Evolutionary conservation across 345 rosid species (phyloP).

Genomic region (Ceriops decandra): DNA sequence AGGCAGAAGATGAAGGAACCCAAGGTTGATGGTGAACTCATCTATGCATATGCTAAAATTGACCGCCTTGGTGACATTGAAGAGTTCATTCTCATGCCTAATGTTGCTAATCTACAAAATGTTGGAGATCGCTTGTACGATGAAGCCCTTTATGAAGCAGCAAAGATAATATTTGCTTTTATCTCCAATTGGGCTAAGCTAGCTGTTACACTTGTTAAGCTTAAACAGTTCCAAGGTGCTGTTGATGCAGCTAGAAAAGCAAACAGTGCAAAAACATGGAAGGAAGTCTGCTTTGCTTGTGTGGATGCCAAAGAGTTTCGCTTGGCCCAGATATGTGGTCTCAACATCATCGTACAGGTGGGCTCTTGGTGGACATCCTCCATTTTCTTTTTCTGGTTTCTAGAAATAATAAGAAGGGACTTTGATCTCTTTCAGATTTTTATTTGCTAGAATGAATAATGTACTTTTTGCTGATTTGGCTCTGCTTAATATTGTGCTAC

Average conservation of each 20-base stretch:
- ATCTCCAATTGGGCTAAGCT: constrained; percentile 97
- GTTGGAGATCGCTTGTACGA: constrained; percentile 93
- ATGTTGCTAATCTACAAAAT: constrained; percentile 85
- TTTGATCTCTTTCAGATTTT: neutral
- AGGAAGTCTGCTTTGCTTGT: constrained; percentile 94
- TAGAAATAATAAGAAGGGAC: neutral
- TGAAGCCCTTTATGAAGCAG: constrained; percentile 84
- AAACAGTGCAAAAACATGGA: constrained; percentile 97
- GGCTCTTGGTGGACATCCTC: neutral
- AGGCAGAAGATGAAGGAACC: constrained; percentile 95
- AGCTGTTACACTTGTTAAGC: constrained; percentile 86
- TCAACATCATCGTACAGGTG: constrained; percentile 86
- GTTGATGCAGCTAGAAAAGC: constrained; percentile 99
- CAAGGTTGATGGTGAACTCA: constrained; percentile 88
- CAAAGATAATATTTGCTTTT: constrained; percentile 87
- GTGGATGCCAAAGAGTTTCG: constrained; percentile 95
- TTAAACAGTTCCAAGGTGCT: constrained; percentile 92
- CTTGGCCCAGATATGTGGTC: constrained; percentile 90
- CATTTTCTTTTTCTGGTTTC: neutral
- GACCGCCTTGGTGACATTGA: constrained; percentile 79
- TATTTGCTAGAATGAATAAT: too few relatives aligned
- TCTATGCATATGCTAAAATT: constrained; percentile 83
- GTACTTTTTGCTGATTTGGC: too few relatives aligned
- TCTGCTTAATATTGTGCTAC: neutral
- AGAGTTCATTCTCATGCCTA: constrained; percentile 92